Evolutionary conservation across 2,329 filamentous ascomycete genomes (phyloP).

Genomic region (Pestalotiopsis sp.): DNA sequence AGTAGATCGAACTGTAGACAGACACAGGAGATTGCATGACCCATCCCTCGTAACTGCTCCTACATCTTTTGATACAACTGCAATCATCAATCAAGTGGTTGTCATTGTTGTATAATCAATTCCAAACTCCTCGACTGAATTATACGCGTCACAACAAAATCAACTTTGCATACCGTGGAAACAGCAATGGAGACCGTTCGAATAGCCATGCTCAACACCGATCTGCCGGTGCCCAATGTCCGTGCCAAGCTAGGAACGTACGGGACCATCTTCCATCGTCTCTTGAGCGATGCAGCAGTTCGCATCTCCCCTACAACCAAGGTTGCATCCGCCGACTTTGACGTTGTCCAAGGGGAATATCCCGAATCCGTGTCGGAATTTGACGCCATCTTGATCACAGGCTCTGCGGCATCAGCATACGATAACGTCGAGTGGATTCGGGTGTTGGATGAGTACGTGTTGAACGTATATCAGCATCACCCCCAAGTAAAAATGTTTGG

Average conservation of each 20-base stretch:
- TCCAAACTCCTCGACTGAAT: neutral
- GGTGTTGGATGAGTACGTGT: slow-evolving; percentile 12
- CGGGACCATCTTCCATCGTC: neutral
- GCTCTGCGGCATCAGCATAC: slow-evolving; percentile 25
- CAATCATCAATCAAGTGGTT: neutral
- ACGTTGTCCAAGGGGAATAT: slow-evolving; percentile 32
- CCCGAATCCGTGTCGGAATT: slow-evolving; percentile 24
- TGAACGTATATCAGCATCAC: slow-evolving; percentile 23
- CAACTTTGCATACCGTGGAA: neutral
- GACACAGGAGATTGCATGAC: neutral
- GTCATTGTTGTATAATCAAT: neutral
- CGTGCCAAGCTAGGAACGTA: neutral
- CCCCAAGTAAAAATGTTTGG: slow-evolving; percentile 34
- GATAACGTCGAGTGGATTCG: slow-evolving; percentile 11
- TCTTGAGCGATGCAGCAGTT: neutral
- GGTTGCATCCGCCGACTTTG: slow-evolving; percentile 31
- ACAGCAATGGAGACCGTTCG: slow-evolving; percentile 17
- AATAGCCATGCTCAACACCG: slow-evolving; percentile 4
- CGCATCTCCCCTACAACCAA: slow-evolving; percentile 3
- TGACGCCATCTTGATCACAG: slow-evolving; percentile 35
- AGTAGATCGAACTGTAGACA: neutral
- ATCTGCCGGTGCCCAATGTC: slow-evolving; percentile 2
- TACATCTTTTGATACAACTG: neutral
- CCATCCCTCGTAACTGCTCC: neutral
- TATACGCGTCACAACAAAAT: neutral